Conservation (phyloP, 1,139 yeast species). For the Lodderomyces jiufengensis region DNA sequence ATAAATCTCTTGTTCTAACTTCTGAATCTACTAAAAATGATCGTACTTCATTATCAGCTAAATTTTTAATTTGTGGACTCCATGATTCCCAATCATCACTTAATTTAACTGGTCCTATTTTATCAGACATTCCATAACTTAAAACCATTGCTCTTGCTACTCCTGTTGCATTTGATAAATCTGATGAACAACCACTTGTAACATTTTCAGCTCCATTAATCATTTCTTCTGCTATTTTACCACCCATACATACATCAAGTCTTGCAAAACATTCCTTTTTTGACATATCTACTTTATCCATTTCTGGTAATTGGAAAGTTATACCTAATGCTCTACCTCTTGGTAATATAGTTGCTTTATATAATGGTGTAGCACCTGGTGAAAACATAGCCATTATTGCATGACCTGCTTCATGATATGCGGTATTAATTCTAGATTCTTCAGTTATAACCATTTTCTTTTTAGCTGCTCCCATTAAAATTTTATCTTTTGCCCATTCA, state of each 20-base stretch:
- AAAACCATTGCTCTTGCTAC: conserved; percentile 98
- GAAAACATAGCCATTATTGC: conserved; percentile 97
- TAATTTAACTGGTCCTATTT: conserved; percentile 86
- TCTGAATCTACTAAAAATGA: conserved; percentile 71
- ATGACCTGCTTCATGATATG: conserved; percentile 99
- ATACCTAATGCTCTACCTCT: conserved; percentile 96
- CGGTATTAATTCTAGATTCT: conserved; percentile 89
- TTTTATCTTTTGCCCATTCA: conserved; percentile 99
- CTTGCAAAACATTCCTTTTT: conserved; percentile 86
- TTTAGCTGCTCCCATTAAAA: conserved; percentile 96
- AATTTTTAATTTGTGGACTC: conserved; percentile 83
- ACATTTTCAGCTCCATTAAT: conserved; percentile 88
- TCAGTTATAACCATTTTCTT: conserved; percentile 97
- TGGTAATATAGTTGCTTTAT: conserved; percentile 95
- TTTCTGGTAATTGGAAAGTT: conserved; percentile 95
- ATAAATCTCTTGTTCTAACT: conserved; percentile 67
- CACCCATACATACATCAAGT: conserved; percentile 98
- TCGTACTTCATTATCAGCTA: conserved; percentile 91
- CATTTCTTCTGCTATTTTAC: conserved; percentile 94
- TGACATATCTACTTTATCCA: conserved; percentile 95
- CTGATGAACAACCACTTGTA: conserved; percentile 92
- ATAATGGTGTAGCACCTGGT: conserved; percentile 92
- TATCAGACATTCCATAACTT: conserved; percentile 92
- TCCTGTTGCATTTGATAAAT: conserved; percentile 81
- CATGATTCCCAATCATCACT: conserved; percentile 91